Conservation (phyloP, 768 basidiomycete species). For the Chiua virens region DNA sequence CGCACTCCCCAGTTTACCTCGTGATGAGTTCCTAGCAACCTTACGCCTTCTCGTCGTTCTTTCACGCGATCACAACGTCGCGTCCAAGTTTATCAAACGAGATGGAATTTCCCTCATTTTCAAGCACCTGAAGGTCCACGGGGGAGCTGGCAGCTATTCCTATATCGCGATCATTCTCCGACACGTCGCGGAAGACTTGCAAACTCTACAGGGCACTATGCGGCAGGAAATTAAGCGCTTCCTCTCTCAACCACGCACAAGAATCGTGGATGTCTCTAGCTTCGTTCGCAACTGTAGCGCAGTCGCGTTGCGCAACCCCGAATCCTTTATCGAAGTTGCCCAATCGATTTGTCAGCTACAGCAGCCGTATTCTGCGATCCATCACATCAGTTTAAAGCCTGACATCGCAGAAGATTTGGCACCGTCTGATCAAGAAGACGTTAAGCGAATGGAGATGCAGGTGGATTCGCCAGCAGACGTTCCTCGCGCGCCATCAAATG, state of each 20-base stretch:
- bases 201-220: conserved; percentile 69
- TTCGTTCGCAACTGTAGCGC: conserved; percentile 78
- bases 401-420: conserved; percentile 24
- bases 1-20: conserved; percentile 57
- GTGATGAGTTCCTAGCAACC: conserved; percentile 80
- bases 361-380: conserved; percentile 55
- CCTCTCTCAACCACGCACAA: conserved; percentile 70
- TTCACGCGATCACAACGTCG: conserved; percentile 68
- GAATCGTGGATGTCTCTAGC: conserved; percentile 62
- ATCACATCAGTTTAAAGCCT: conserved; percentile 59
- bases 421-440: conserved; percentile 8
- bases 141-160: conserved; percentile 69
- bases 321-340: conserved; percentile 72
- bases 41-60: conserved; percentile 83
- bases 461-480: conserved; percentile 42
- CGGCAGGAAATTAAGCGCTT: conserved; percentile 80
- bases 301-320: conserved; percentile 79
- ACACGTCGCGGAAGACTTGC: conserved; percentile 81
- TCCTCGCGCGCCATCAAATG: conserved; percentile 31
- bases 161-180: conserved; percentile 89
- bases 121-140: conserved; percentile 57
- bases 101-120: conserved; percentile 67
- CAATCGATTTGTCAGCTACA: conserved; percentile 71
- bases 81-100: conserved; percentile 64
- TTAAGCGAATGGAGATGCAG: conserved; percentile 54